Evolutionary conservation across 2,329 filamentous ascomycete species (phyloP).

Genomic region (Sporothrix humicola): DNA sequence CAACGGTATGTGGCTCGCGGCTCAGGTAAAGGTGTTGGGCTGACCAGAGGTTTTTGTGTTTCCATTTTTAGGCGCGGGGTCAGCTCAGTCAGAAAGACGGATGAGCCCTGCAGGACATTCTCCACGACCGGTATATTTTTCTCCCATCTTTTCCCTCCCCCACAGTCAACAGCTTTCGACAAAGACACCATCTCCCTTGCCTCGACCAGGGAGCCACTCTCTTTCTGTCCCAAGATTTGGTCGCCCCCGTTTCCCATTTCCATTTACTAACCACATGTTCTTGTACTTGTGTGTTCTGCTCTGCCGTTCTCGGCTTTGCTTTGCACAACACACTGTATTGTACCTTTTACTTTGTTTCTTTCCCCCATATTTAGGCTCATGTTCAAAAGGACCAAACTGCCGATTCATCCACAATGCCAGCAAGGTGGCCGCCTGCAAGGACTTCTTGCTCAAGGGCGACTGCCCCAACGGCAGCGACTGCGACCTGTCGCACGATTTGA

Average conservation of each 20-base stretch:
- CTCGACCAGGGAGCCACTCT: background rate
- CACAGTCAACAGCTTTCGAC: background rate
- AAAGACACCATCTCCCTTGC: background rate
- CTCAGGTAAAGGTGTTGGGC: conserved; percentile 41
- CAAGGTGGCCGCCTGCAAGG: conserved; percentile 90
- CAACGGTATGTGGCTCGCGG: conserved; percentile 67
- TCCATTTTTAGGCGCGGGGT: conserved; percentile 54
- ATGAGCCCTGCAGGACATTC: conserved; percentile 75
- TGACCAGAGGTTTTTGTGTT: conserved; percentile 44
- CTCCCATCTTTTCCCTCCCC: conserved; percentile 37
- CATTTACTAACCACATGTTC: conserved; percentile 29
- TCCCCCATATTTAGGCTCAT: conserved; percentile 69
- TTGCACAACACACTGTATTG: background rate
- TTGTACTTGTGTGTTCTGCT: conserved; percentile 2
- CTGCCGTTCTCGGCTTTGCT: conserved; percentile 8
- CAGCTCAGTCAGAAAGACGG: conserved; percentile 66
- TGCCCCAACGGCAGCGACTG: conserved; percentile 80
- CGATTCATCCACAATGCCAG: conserved; percentile 81
- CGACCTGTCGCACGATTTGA: conserved; percentile 88
- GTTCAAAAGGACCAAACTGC: conserved; percentile 79
- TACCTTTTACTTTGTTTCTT: conserved; percentile 5
- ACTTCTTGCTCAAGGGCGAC: conserved; percentile 77
- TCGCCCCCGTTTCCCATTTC: background rate
- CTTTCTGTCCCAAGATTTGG: background rate
- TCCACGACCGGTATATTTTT: conserved; percentile 69